Conservation (phyloP, 495 filamentous ascomycete genomes). For the Hyaloscypha finlandica region DNA sequence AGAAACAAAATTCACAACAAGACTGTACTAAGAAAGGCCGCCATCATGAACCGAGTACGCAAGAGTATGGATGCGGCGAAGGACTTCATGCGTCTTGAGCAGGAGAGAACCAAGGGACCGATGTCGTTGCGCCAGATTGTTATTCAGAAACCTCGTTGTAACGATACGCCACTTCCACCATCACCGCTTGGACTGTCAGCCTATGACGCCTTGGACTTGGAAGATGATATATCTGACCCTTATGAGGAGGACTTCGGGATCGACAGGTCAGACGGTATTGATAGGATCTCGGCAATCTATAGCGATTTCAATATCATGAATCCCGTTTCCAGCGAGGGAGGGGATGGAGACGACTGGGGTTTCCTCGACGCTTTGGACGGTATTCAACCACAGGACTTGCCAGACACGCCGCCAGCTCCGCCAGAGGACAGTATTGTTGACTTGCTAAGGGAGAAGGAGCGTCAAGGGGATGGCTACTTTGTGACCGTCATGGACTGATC, state of each 20-base stretch:
- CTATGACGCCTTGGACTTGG: slow-evolving; percentile 51
- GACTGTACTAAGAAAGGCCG: slow-evolving; percentile 52
- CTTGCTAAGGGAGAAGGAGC: slow-evolving; percentile 35
- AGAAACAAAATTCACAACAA: slow-evolving; percentile 40
- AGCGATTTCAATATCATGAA: slow-evolving; percentile 41
- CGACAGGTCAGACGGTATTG: slow-evolving; percentile 9
- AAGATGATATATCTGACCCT: slow-evolving; percentile 40
- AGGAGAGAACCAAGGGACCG: slow-evolving; percentile 20
- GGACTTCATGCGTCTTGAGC: slow-evolving; percentile 25
- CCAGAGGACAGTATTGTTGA: slow-evolving; percentile 32
- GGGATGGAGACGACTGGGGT: slow-evolving; percentile 36
- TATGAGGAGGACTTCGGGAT: slow-evolving; percentile 11
- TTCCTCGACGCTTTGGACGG: slow-evolving; percentile 51
- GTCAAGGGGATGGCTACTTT: slow-evolving; percentile 37
- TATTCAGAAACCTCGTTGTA: slow-evolving; percentile 27
- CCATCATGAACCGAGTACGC: slow-evolving; percentile 55
- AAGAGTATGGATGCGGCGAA: slow-evolving; percentile 38
- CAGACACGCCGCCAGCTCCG: slow-evolving; percentile 29
- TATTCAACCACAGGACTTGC: slow-evolving; percentile 31
- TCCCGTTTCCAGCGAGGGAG: slow-evolving; percentile 19
- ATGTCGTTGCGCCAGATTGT: slow-evolving; percentile 28
- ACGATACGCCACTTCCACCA: slow-evolving; percentile 38
- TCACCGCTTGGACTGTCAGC: slow-evolving; percentile 46
- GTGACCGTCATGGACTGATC: slow-evolving; percentile 23
- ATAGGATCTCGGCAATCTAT: slow-evolving; percentile 31